These are phyloP conservation scores for Chlamydomonas sp. DNA, from an alignment of 139 green algal genomes.

Conservation along the genomic window DNA sequence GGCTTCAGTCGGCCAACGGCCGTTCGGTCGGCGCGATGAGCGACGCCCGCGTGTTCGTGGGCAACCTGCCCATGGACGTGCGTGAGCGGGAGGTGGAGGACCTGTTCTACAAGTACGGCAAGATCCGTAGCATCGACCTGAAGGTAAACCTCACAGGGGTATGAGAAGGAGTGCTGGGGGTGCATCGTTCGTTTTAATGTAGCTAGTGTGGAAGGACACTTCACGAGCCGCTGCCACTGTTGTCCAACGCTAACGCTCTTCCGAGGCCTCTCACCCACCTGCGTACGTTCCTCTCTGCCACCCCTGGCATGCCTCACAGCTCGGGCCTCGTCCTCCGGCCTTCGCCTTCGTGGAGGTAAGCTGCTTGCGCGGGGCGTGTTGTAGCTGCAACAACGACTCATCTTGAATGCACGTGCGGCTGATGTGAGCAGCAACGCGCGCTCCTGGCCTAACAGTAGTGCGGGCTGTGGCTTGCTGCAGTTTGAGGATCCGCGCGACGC, in stretches of 20 bases:
- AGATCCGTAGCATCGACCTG: constrained; percentile 85
- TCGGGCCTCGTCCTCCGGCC: constrained; percentile 77
- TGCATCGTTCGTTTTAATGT: too few relatives aligned
- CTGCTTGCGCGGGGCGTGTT: neutral
- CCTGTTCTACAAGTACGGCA: constrained; percentile 91
- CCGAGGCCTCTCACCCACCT: too few relatives aligned
- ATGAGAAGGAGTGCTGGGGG: neutral
- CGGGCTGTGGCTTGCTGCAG: neutral
- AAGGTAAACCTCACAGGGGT: constrained; percentile 56
- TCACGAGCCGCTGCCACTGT: too few relatives aligned
- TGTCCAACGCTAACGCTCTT: too few relatives aligned
- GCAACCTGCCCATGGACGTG: constrained; percentile 90
- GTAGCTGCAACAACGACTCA: neutral
- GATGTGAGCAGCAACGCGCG: too few relatives aligned
- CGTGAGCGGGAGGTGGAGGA: constrained; percentile 89
- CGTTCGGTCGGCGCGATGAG: neutral
- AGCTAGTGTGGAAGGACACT: too few relatives aligned
- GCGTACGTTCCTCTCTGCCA: too few relatives aligned
- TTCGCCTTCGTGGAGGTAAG: constrained; percentile 91
- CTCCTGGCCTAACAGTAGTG: too few relatives aligned
- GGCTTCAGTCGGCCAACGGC: too few relatives aligned
- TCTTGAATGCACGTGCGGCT: too few relatives aligned
- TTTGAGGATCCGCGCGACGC: constrained; percentile 76
- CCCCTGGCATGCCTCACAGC: neutral
- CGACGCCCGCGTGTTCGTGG: constrained; percentile 70